Evolutionary conservation across 192 early-diverging fungal species (phyloP).

Genomic region (Rhizoclosmatium globosum): DNA sequence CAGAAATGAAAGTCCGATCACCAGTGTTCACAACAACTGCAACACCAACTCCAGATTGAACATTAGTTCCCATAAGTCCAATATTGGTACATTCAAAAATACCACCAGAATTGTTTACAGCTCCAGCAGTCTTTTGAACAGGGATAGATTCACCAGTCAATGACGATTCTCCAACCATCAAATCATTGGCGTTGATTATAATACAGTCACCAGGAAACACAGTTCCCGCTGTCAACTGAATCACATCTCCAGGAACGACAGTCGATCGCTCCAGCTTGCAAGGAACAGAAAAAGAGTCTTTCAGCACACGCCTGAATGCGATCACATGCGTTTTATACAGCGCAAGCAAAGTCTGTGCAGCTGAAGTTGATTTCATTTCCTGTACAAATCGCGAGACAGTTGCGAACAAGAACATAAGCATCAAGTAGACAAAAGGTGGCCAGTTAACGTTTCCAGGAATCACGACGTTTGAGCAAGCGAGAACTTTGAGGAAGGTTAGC

Average conservation of each 20-base stretch:
- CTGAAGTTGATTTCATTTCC: not conserved
- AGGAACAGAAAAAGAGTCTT: not conserved
- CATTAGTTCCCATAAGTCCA: slow-evolving; percentile 57
- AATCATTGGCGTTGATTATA: not conserved
- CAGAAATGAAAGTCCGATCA: slow-evolving; percentile 53
- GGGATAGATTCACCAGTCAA: not conserved
- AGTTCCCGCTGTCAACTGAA: not conserved
- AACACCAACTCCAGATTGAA: slow-evolving; percentile 58
- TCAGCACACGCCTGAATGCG: not conserved
- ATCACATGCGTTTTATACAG: not conserved
- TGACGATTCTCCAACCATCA: not conserved
- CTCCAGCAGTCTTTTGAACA: not conserved
- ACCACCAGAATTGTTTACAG: not conserved
- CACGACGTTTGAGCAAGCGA: not conserved
- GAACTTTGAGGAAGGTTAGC: no score
- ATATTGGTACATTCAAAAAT: slow-evolving; percentile 40
- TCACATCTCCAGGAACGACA: not conserved
- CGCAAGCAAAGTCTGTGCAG: not conserved
- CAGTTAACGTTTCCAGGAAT: not conserved
- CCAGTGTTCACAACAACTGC: slow-evolving; percentile 59
- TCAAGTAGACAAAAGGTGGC: not conserved
- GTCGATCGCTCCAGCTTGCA: not conserved
- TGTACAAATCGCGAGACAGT: not conserved
- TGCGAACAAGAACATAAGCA: not conserved
- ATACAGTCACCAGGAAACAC: slow-evolving; percentile 1